Conservation (phyloP, 495 filamentous ascomycete genomes). For the Cercophora sp. region DNA sequence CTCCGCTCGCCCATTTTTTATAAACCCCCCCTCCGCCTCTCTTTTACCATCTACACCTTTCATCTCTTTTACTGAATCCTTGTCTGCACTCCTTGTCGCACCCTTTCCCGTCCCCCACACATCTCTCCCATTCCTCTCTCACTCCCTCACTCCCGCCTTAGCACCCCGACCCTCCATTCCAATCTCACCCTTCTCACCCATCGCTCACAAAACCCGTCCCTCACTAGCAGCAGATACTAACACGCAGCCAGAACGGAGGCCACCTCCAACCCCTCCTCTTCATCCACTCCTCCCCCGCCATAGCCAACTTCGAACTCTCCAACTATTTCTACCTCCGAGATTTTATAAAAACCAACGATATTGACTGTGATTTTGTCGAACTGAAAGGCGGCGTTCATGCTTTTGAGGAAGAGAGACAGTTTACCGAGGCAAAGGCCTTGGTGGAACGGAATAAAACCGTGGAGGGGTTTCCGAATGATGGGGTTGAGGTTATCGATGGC, state of each 20-base stretch:
- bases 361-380: conserved; percentile 60
- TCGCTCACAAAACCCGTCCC: no score
- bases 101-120: no score
- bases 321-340: conserved; percentile 52
- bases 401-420: conserved; percentile 54
- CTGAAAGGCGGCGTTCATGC: conserved; percentile 41
- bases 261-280: conserved; percentile 67
- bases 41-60: no score
- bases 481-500: conserved; percentile 25
- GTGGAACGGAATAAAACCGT: not conserved
- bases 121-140: no score
- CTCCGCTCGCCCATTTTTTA: no score
- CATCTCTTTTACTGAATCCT: no score
- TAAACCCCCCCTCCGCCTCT: no score
- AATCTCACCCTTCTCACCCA: no score
- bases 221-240: no score
- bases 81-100: no score
- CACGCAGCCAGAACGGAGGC: conserved; percentile 56
- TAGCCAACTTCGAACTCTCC: conserved; percentile 61
- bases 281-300: conserved; percentile 35
- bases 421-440: not conserved
- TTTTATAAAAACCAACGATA: conserved; percentile 46
- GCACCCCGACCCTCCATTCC: no score
- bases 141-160: no score
- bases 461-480: conserved; percentile 17